Evolutionary conservation across 495 filamentous ascomycete genomes (phyloP), one percentile per base, ranked within the genome.

Genomic region (Pyronema omphalodes): DNA sequence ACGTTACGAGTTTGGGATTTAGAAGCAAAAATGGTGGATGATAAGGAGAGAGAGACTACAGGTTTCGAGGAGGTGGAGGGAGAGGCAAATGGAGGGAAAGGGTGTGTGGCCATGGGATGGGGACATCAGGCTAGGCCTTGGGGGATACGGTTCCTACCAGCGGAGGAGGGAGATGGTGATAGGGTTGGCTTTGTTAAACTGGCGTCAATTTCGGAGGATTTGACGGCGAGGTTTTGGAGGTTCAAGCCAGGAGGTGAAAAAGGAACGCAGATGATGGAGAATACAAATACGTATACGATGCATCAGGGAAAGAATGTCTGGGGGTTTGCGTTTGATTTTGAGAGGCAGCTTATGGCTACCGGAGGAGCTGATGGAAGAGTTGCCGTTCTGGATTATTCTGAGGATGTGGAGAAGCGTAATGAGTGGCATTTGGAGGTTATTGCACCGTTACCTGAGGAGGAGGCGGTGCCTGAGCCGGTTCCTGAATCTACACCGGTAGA

Each of bases 281-380:
- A 82, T 23, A 66, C 70, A 8, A 65, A 69, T 2, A 77, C 74
- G 9, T 73, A 74, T 37, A 67, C 71, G 14, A 77, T 74, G 46
- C 91, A 98, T 63, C 71, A 68, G 33, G 89, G 91, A 33, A 96
- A 95, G 66, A 84, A 94, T 61, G 79, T 95, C n/a, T 95, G 88
- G 87, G 81, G 86, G 1, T 67, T 77, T 23, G 78, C 76, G 9
- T 61, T 82, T 6, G 57, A 57, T 7, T 55, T 61, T 33, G 55
- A 66, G 6, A 64, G 59, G 9, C 52, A 65, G 1, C 49, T 76
- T 0, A 63, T 93, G 55, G 78, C 79, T n/a, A 89, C 83, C 40
- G 91, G 89, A 1, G 91, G 86, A n/a, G 79, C 83, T 15, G 91
- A 98, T 70, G 84, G 88, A 9, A 70, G 75, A 55, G 67, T 78